Base-by-base conservation (phyloP, 805 yeast genomes). In the Candida manassasensis region DNA sequence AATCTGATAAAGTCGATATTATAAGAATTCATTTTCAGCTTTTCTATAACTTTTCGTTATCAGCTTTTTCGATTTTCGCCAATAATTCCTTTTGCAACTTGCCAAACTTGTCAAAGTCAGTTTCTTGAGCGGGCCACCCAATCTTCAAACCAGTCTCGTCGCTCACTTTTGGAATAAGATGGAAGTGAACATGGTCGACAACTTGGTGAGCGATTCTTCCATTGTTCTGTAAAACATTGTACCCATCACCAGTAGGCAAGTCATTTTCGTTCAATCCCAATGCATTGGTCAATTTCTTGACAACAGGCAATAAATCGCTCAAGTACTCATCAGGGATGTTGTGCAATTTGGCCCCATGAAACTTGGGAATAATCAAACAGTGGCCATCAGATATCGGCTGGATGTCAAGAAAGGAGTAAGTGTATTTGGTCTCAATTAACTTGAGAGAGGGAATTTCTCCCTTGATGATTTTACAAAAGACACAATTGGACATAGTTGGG, bases 181-280 rank as follows among this genome's bases (percentile, higher is more conserved):
- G 98, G 75, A 93, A 84, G 59, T 90, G 98, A 39, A 93, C 97
- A 57, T 90, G 98, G 48, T 84, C 93, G 38, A 93, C 97, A 37
- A 74, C 82, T 67, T 90, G 98, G 56, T 93, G 97, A 9, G 97
- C 98, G 53, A 89, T 80, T 55, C 85, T 67, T 33, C 97, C 97
- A 49, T 90, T 93, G 71, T 90, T 93, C 61, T 89, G 97, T 46
- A 90, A 67, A 14, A 90, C 57, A 55, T 90, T 90, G 72, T 90
- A 90, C 29, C 95, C 95, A 13, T 87, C 86, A 4, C 71, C 70
- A 3, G 70, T 69, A 21, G 77, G 74, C 27, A 77, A 73, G 25
- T 84, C 76, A 40, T 81, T 82, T 30, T 66, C 63, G 44, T 76
- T 82, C 44, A 81, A 69, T 3, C 75, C 81, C 42, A 85, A 66